phyloP scores from a whole-genome alignment of 2,329 filamentous ascomycete genomes.

The Aspergillus tamarii region DNA sequence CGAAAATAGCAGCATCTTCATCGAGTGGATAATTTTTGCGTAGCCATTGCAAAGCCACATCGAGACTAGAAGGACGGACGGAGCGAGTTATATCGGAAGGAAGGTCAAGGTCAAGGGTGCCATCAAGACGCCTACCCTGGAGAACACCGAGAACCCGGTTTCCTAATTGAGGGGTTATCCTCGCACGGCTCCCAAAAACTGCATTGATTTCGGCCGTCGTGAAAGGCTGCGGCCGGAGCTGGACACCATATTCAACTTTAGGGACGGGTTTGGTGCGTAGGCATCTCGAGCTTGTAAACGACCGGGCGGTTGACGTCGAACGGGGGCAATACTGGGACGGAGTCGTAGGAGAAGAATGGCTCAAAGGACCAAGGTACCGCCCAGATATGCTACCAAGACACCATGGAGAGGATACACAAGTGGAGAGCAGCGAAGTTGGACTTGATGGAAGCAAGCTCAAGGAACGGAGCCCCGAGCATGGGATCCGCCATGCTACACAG shows the following conservation, averaged over 20 bases:
- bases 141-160: slow-evolving; percentile 45
- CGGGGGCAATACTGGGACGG: neutral
- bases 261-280: slow-evolving; percentile 19
- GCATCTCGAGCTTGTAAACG: slow-evolving; percentile 27
- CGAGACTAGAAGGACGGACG: slow-evolving; percentile 37
- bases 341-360: neutral
- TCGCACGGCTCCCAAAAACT: slow-evolving; percentile 38
- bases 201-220: slow-evolving; percentile 36
- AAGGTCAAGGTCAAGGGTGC: slow-evolving; percentile 50
- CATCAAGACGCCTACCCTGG: slow-evolving; percentile 47
- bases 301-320: slow-evolving; percentile 10
- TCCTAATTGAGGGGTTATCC: slow-evolving; percentile 34
- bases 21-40: slow-evolving; percentile 48
- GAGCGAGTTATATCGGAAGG: slow-evolving; percentile 42
- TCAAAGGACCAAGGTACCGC: slow-evolving; percentile 18
- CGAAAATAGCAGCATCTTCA: slow-evolving; percentile 53
- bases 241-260: slow-evolving; percentile 30
- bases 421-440: slow-evolving; percentile 22
- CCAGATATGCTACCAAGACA: slow-evolving; percentile 20
- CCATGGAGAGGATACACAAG: slow-evolving; percentile 25
- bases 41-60: slow-evolving; percentile 45
- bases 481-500: slow-evolving; percentile 44
- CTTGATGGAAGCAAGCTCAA: slow-evolving; percentile 27
- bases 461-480: slow-evolving; percentile 41
- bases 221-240: slow-evolving; percentile 34